phyloP scores from a whole-genome alignment of 2,329 filamentous ascomycete genomes.

The Leptodontidium sp. region DNA sequence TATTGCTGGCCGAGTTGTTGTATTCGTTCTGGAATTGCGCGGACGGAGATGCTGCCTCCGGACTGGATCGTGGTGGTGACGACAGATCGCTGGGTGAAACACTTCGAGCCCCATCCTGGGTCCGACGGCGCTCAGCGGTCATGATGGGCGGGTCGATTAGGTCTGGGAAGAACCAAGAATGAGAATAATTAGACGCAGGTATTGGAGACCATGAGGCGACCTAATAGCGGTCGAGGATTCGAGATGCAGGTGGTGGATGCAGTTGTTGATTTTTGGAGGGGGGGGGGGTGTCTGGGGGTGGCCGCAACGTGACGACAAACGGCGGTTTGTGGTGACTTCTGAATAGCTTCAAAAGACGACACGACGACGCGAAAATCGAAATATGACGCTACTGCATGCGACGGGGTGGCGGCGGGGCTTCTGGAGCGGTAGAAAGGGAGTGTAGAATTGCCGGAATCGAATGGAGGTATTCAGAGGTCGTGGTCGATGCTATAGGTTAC shows the following conservation, averaged over 20 bases:
- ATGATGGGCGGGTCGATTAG: constrained; percentile 15
- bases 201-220: constrained; percentile 9
- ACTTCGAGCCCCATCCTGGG: constrained; percentile 31
- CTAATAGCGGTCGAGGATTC: neutral
- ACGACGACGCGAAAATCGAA: constrained; percentile 33
- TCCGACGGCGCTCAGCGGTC: constrained; percentile 25
- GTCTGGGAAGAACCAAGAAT: neutral
- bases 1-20: constrained; percentile 21
- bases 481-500: constrained; percentile 34
- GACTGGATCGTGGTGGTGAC: constrained; percentile 59
- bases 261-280: neutral
- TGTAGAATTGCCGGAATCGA: constrained; percentile 30
- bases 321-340: constrained; percentile 25
- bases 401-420: constrained; percentile 14
- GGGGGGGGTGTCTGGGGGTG: constrained; percentile 4
- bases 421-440: constrained; percentile 12
- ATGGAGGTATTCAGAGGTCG: constrained; percentile 28
- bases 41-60: constrained; percentile 57
- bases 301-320: constrained; percentile 35
- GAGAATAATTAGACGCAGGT: constrained; percentile 3
- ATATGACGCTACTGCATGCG: constrained; percentile 22
- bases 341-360: constrained; percentile 45
- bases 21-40: constrained; percentile 42
- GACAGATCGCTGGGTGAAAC: constrained; percentile 54
- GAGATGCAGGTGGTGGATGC: neutral